These are phyloP conservation scores for Debaryomyces tyrocola DNA, from an alignment of 805 yeast species.

Conservation along the genomic window DNA sequence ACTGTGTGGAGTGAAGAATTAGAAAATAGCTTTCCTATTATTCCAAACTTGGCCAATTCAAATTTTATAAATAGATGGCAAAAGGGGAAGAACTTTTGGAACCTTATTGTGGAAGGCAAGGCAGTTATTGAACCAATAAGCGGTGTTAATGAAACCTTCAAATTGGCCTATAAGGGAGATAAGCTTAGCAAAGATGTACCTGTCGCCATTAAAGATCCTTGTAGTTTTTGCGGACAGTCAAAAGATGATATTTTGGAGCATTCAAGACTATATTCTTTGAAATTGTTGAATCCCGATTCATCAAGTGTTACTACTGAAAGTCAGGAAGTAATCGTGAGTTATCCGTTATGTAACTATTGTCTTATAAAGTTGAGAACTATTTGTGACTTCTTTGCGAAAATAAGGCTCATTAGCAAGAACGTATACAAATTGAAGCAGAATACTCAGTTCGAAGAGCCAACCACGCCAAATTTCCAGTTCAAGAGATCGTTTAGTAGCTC, in stretches of 20 bases:
- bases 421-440: slow-evolving; percentile 56
- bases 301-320: slow-evolving; percentile 18
- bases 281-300: slow-evolving; percentile 38
- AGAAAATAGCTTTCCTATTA: slow-evolving; percentile 42
- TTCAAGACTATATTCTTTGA: slow-evolving; percentile 72
- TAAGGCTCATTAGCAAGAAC: slow-evolving; percentile 57
- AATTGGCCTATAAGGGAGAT: slow-evolving; percentile 33
- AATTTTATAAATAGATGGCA: slow-evolving; percentile 44
- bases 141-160: slow-evolving; percentile 76
- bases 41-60: slow-evolving; percentile 52
- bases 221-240: slow-evolving; percentile 82
- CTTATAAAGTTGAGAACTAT: slow-evolving; percentile 74
- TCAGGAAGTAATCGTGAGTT: slow-evolving; percentile 37
- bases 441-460: slow-evolving; percentile 25
- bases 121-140: slow-evolving; percentile 85
- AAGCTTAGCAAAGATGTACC: slow-evolving; percentile 38
- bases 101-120: slow-evolving; percentile 72
- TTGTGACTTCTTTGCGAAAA: slow-evolving; percentile 78
- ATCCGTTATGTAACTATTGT: slow-evolving; percentile 82
- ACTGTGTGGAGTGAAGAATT: slow-evolving; percentile 73
- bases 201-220: slow-evolving; percentile 71
- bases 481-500: slow-evolving; percentile 17
- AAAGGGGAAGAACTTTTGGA: slow-evolving; percentile 53
- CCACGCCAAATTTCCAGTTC: slow-evolving; percentile 22
- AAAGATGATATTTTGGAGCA: slow-evolving; percentile 71